Percentiles rank a stretch among this genome's conserved stretches.
Evolutionary conservation across 441 rosid species (phyloP).

Genomic region (Gossypium laxum): DNA sequence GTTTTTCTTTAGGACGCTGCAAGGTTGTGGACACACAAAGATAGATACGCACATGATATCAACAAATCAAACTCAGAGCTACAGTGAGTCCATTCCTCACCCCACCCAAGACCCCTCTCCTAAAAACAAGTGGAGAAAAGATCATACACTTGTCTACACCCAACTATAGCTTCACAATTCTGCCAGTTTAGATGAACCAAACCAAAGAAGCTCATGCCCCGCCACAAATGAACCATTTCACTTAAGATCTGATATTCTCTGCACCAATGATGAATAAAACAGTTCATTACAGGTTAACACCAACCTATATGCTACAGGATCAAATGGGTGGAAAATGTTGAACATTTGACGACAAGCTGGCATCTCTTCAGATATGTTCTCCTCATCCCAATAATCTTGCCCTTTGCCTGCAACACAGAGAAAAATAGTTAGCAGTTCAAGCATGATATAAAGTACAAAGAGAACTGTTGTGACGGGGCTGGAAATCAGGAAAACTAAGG

Average conservation of each 20-base stretch:
- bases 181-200: constrained; percentile 3
- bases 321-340: constrained; percentile 94
- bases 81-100: background rate
- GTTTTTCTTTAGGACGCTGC: background rate
- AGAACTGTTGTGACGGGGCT: background rate
- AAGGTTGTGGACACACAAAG: background rate
- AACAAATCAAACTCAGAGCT: background rate
- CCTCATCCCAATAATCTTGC: constrained; percentile 78
- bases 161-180: constrained; percentile 3
- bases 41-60: background rate
- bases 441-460: background rate
- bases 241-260: background rate
- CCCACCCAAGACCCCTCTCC: background rate
- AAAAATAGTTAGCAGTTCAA: constrained; percentile 3
- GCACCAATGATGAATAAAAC: background rate
- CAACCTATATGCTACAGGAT: constrained; percentile 98
- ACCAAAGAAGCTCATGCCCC: background rate
- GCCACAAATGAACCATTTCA: background rate
- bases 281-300: background rate
- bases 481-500: background rate
- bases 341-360: constrained; percentile 93
- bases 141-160: background rate
- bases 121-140: constrained; percentile 5
- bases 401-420: constrained; percentile 58
- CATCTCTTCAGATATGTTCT: constrained; percentile 73